Percentiles rank a stretch among this genome's conserved stretches.
phyloP scores from a whole-genome alignment of 352 stramenopile genomes.

The Phytophthora tentaculata region DNA sequence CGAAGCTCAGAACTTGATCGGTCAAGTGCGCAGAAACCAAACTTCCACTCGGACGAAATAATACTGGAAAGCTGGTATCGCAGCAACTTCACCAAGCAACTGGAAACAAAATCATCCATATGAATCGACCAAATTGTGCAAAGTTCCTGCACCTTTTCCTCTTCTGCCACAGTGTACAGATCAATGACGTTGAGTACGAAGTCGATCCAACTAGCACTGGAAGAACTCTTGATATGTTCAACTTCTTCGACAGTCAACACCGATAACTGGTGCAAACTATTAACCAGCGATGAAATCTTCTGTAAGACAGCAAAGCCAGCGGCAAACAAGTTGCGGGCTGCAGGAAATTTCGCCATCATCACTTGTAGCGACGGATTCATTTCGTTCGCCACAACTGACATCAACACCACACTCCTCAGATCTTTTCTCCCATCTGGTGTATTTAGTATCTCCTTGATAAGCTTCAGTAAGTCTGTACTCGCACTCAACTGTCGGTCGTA shows the following conservation, averaged over 20 bases:
- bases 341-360: constrained; percentile 15
- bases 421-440: constrained; percentile 12
- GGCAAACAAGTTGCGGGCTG: constrained; percentile 26
- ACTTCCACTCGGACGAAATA: constrained; percentile 56
- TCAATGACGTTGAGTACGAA: constrained; percentile 25
- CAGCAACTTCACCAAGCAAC: constrained; percentile 35
- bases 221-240: constrained; percentile 17
- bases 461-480: constrained; percentile 8
- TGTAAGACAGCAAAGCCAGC: constrained; percentile 30
- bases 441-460: constrained; percentile 16
- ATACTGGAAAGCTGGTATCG: constrained; percentile 35
- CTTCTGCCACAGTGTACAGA: constrained; percentile 8
- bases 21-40: constrained; percentile 30
- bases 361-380: constrained; percentile 5
- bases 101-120: constrained; percentile 33
- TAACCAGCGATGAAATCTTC: constrained; percentile 24
- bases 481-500: constrained; percentile 18
- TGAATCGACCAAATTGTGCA: constrained; percentile 25
- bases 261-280: constrained; percentile 15
- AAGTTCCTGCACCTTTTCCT: constrained; percentile 1
- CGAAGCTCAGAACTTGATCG: background rate
- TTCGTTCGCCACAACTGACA: constrained; percentile 4
- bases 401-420: background rate
- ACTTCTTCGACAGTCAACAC: constrained; percentile 15
- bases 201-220: constrained; percentile 26